These are phyloP conservation scores for Escallonia rubra DNA, from an alignment of 129 eudicot genomes.

Conservation along the genomic window DNA sequence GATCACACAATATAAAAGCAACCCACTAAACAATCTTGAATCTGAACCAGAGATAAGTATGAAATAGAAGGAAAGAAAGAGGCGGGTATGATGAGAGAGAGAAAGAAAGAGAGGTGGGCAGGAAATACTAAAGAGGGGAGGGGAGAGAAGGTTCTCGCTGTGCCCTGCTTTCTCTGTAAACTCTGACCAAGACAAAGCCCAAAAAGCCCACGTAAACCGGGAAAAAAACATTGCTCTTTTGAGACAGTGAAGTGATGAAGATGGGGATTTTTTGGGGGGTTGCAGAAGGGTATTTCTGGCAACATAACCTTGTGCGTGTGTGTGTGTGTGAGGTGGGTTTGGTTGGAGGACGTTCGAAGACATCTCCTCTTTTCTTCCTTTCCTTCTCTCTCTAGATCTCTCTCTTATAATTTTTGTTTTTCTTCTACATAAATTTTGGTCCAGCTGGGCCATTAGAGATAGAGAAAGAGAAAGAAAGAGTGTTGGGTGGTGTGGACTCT, in stretches of 20 bases:
- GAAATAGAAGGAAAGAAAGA: slow-evolving; percentile 13
- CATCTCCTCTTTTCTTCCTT: slow-evolving; percentile 13
- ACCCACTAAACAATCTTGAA: slow-evolving; percentile 11
- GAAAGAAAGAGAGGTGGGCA: slow-evolving; percentile 10
- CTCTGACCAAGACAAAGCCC: slow-evolving; percentile 67
- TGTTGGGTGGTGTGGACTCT: slow-evolving; percentile 44
- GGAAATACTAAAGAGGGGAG: slow-evolving; percentile 14
- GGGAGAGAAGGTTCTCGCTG: slow-evolving; percentile 56
- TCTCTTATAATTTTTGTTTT: slow-evolving; percentile 31
- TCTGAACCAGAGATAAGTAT: neutral
- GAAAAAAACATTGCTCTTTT: slow-evolving; percentile 18
- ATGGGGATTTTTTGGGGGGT: slow-evolving; percentile 57
- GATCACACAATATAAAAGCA: slow-evolving; percentile 24
- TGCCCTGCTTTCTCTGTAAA: slow-evolving; percentile 51
- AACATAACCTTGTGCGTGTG: slow-evolving; percentile 22
- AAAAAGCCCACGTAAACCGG: slow-evolving; percentile 73
- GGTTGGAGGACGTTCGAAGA: slow-evolving; percentile 52
- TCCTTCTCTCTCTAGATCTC: slow-evolving; percentile 16
- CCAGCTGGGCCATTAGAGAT: slow-evolving; percentile 74
- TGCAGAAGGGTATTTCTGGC: slow-evolving; percentile 90
- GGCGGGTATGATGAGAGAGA: slow-evolving; percentile 7
- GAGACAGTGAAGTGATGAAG: slow-evolving; percentile 78
- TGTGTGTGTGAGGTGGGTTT: slow-evolving; percentile 38
- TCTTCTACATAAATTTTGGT: slow-evolving; percentile 46
- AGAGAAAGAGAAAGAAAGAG: slow-evolving; percentile 9